phyloP scores from a whole-genome alignment of 1,139 yeast genomes.

The Yamadazyma diddensiae region DNA sequence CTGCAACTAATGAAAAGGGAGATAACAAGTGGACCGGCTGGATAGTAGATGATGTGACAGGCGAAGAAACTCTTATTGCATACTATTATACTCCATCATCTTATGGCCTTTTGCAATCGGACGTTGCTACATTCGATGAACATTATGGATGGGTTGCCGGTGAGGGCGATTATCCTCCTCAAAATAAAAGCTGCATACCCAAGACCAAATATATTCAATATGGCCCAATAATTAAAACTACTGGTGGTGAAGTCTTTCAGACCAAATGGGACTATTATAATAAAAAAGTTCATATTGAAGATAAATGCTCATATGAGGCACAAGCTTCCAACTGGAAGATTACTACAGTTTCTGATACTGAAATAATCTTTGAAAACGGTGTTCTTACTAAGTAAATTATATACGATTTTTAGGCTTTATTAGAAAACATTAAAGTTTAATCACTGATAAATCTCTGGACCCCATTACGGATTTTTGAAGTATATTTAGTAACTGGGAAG shows the following conservation, averaged over 20 bases:
- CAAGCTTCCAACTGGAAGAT: not conserved
- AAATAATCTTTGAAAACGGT: not conserved
- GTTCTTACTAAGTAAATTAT: no score
- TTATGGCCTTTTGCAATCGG: constrained; percentile 7
- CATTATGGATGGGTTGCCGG: constrained; percentile 2
- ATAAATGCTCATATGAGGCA: not conserved
- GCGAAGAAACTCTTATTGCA: constrained; percentile 7
- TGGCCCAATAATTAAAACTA: constrained; percentile 6
- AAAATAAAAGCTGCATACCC: constrained; percentile 4
- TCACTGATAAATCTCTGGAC: no score
- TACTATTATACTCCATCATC: constrained; percentile 10
- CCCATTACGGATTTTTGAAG: no score
- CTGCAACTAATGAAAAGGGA: constrained; percentile 6
- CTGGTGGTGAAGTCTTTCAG: constrained; percentile 4
- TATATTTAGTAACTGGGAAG: no score
- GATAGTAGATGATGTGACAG: constrained; percentile 11
- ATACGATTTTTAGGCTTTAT: no score
- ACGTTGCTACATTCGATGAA: constrained; percentile 9
- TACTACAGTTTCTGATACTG: not conserved
- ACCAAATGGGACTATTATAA: not conserved
- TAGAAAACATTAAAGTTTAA: no score
- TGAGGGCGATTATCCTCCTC: not conserved
- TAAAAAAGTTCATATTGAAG: not conserved
- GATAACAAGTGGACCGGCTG: constrained; percentile 12
- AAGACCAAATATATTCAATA: constrained; percentile 9